Base-by-base conservation (phyloP, 768 basidiomycete species). In the Psilocybe cubensis region DNA sequence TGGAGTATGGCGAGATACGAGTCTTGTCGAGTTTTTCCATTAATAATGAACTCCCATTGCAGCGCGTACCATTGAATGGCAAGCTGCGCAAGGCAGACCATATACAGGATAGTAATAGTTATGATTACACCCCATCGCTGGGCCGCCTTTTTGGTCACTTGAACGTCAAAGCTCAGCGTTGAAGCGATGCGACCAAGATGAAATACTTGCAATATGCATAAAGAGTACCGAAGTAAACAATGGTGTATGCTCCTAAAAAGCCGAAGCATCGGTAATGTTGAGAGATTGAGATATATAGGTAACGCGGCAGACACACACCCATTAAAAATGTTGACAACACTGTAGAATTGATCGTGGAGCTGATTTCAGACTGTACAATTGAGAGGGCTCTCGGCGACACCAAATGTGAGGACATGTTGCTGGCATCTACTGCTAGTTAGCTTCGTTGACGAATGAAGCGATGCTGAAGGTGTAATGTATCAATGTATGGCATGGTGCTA, bases 21-120 rank as follows among this genome's bases (percentile, higher is more conserved):
- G n/a, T 48, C 27, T 21, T 60, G 47, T 12, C 35, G 47, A 1
- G 58, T 60, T 29, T 60, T 24, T 9, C 58, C 58, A 20, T 52
- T 55, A 3, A 20, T 31, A 4, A 60, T 41, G 27, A 56, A 60
- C 28, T 51, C 42, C 58, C 58, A 60, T 12, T 56, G 48, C 14
- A 55, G 18, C 14, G 44, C n/a, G 24, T 43, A 52, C 49, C 48
- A 51, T 25, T 60, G 58, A 28, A 51, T 11, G 5, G 48, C 54
- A 3, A 55, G 43, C 12, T 55, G 54, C 5, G 38, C 25, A n/a
- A 60, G 14, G n/a, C 53, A 45, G 27, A 38, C 43, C 33, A 60
- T 1, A 48, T 52, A 60, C 14, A 60, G 23, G 12, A 51, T 29
- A 3, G 58, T 60, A 17, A 55, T 60, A 2, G 49, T 45, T 8